Evolutionary conservation across 768 basidiomycete species (phyloP), one percentile per base, ranked within the genome.

Genomic region (Lyophyllum semitale): DNA sequence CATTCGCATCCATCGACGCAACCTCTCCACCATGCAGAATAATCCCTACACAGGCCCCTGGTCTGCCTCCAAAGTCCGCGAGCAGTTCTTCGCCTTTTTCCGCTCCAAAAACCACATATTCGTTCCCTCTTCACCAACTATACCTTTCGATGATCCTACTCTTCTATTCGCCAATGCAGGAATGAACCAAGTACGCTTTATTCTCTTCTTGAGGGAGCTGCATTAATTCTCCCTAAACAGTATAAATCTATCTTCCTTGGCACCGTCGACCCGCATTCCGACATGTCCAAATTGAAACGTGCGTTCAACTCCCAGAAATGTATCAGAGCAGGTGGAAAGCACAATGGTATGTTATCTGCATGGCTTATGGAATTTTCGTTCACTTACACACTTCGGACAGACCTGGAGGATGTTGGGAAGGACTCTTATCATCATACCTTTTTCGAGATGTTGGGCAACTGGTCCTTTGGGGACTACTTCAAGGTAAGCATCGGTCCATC

Each of bases 391-490:
- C 26, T 30, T 30, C 8, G 40, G 15, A 30, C 29, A 98, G 97
- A 99, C 73, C 81, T 99, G 54, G 97, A 99, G 68, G 97, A 99
- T 73, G 97, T 99, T 54, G 97, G 97, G 35, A 96, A 95, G 73
- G 97, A 98, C 69, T 95, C 94, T 2, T 98, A 98, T 71, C 96
- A 98, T 66, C 91, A 96, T 67, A 97, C 93, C 1, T 95, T 96
- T 76, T 99, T 99, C 66, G 97, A 99, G 75, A 99, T 99, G 97
- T 75, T 99, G 59, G 97, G 97, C 35, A 99, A 99, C 71, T 99
- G 97, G 97, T 98, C 95, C 4, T 99, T 98, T 63, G 97, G 97
- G 0, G 95, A 99, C 72, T 99, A 99, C 77, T 99, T 99, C 86
- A 99, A 99, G 85, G 95, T 85, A 48, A 42, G 70, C 63, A 40